Evolutionary conservation across 352 stramenopile genomes (phyloP).

Genomic region (Phytopythium boreale): DNA sequence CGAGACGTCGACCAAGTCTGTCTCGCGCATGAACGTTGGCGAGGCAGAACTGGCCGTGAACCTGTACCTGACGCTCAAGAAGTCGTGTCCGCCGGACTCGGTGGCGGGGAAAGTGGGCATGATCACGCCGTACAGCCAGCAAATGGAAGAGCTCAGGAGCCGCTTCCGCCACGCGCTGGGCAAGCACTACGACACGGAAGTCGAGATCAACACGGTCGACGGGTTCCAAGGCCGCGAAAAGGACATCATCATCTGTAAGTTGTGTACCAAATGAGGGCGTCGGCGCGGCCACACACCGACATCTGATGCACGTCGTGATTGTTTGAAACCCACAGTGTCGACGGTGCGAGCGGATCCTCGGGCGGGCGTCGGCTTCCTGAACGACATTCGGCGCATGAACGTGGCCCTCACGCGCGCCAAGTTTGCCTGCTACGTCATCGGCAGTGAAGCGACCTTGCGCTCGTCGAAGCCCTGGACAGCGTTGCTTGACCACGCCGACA

Average conservation of each 20-base stretch:
- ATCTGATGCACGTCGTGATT: slow-evolving; percentile 1
- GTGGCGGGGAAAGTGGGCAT: slow-evolving; percentile 84
- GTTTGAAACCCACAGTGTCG: slow-evolving; percentile 53
- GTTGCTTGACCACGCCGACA: slow-evolving; percentile 70
- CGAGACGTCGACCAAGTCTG: slow-evolving; percentile 62
- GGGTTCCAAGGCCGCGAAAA: slow-evolving; percentile 92
- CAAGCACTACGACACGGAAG: slow-evolving; percentile 71
- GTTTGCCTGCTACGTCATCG: slow-evolving; percentile 87
- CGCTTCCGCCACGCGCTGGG: slow-evolving; percentile 55
- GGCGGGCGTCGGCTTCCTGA: slow-evolving; percentile 84
- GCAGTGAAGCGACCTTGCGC: slow-evolving; percentile 72
- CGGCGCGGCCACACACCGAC: not conserved
- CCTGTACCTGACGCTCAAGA: slow-evolving; percentile 84
- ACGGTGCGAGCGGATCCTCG: slow-evolving; percentile 81
- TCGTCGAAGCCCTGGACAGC: slow-evolving; percentile 84
- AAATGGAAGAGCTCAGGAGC: slow-evolving; percentile 82
- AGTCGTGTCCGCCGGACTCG: slow-evolving; percentile 71
- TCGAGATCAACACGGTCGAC: slow-evolving; percentile 93
- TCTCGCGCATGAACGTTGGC: slow-evolving; percentile 78
- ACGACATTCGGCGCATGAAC: slow-evolving; percentile 89
- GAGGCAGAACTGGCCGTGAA: slow-evolving; percentile 86
- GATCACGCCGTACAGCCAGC: slow-evolving; percentile 89
- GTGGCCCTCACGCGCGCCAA: slow-evolving; percentile 86
- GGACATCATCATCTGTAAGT: slow-evolving; percentile 89
- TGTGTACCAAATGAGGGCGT: not conserved